Conservation (phyloP, 129 eudicot genomes). For the Flaveria robusta region DNA sequence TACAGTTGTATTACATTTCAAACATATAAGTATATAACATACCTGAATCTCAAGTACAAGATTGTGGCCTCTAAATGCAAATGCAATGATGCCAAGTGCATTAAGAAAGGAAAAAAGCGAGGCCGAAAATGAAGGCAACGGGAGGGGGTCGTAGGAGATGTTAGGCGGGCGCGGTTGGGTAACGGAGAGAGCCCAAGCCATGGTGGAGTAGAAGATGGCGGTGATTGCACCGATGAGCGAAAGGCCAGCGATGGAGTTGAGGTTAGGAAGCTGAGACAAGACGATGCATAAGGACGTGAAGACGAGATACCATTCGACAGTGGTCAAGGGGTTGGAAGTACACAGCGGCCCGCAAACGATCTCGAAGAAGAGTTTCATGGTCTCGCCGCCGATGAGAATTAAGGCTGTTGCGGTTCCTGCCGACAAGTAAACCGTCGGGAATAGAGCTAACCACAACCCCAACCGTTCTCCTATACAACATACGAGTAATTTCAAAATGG, state of each 20-base stretch:
- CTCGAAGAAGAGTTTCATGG: constrained; percentile 57
- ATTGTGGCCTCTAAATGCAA: constrained; percentile 83
- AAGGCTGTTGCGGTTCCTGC: constrained; percentile 74
- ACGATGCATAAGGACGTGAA: constrained; percentile 60
- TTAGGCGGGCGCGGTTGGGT: constrained; percentile 45
- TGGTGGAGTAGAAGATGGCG: constrained; percentile 60
- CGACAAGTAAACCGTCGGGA: constrained; percentile 72
- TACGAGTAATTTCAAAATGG: no score
- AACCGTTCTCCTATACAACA: constrained; percentile 54
- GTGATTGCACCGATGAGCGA: constrained; percentile 70
- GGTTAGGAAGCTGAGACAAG: constrained; percentile 75
- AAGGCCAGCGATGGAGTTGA: constrained; percentile 73
- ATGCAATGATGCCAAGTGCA: constrained; percentile 77
- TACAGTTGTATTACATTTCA: no score
- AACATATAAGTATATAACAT: neutral
- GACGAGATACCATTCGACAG: constrained; percentile 63
- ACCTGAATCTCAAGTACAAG: constrained; percentile 90
- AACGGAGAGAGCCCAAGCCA: constrained; percentile 66
- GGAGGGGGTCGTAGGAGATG: constrained; percentile 49
- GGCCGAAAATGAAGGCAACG: constrained; percentile 45
- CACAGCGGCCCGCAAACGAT: constrained; percentile 43
- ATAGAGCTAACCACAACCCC: constrained; percentile 57
- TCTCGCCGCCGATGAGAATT: constrained; percentile 71
- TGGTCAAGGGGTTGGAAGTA: constrained; percentile 44
- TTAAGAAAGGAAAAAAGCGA: constrained; percentile 50